Evolutionary conservation across 1,284 basidiomycete species (phyloP).

Genomic region (Puccinia brachypodii): DNA sequence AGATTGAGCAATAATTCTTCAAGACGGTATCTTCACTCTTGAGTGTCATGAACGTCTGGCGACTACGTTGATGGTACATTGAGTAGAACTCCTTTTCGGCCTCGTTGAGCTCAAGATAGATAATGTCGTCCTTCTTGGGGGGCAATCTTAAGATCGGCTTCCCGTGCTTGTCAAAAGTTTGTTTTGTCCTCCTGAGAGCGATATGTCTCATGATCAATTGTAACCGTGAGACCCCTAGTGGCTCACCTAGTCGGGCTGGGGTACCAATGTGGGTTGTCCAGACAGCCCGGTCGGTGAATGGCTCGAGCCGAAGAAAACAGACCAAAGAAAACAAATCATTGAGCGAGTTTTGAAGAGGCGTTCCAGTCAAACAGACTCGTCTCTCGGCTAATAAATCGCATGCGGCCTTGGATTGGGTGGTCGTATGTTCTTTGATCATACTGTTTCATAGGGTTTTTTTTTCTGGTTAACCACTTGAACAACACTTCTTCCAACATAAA

Average conservation of each 20-base stretch:
- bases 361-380: slow-evolving; percentile 89
- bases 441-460: slow-evolving; percentile 59
- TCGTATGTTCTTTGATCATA: slow-evolving; percentile 92
- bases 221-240: slow-evolving; percentile 81
- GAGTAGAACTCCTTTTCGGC: slow-evolving; percentile 85
- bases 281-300: slow-evolving; percentile 85
- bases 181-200: slow-evolving; percentile 93
- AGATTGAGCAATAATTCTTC: slow-evolving; percentile 96
- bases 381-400: slow-evolving; percentile 93
- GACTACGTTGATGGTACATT: slow-evolving; percentile 79
- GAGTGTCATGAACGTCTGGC: slow-evolving; percentile 74
- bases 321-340: slow-evolving; percentile 96
- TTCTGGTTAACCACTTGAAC: neutral
- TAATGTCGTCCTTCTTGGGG: slow-evolving; percentile 78
- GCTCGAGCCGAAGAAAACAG: slow-evolving; percentile 88
- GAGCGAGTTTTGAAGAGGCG: slow-evolving; percentile 97
- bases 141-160: slow-evolving; percentile 81
- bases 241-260: slow-evolving; percentile 79
- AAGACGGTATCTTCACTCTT: slow-evolving; percentile 80
- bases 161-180: slow-evolving; percentile 77
- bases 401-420: slow-evolving; percentile 88
- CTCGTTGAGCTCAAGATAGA: slow-evolving; percentile 77
- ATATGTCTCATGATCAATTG: slow-evolving; percentile 97
- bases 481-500: neutral
- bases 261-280: slow-evolving; percentile 92